Conservation (phyloP, 2,329 filamentous ascomycete species). For the Dactylellina haptotyla region DNA sequence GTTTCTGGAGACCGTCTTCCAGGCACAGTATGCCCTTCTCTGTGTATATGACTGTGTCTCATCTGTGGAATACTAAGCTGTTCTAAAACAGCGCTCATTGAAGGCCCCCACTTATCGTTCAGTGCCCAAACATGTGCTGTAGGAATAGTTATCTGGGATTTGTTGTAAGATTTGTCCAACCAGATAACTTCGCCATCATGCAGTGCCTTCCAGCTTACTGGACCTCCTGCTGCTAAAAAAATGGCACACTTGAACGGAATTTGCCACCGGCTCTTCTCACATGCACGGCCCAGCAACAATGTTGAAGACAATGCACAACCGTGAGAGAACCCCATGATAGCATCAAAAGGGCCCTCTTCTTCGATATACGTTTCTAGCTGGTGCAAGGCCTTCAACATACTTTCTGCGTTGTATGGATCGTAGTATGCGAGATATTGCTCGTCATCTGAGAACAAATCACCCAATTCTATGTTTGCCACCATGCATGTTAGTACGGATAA, state of each 20-base stretch:
- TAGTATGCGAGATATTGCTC: conserved; percentile 43
- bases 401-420: conserved; percentile 17
- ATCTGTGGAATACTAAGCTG: conserved; percentile 6
- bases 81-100: conserved; percentile 23
- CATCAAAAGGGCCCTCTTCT: conserved; percentile 39
- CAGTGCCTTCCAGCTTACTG: conserved; percentile 5
- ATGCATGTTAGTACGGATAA: background rate
- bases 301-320: conserved; percentile 15
- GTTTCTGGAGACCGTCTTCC: conserved; percentile 29
- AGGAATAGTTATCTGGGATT: conserved; percentile 28
- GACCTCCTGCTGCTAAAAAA: conserved; percentile 22
- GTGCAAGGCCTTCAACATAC: conserved; percentile 9
- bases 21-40: conserved; percentile 35
- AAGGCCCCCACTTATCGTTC: conserved; percentile 16
- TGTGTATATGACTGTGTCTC: conserved; percentile 17
- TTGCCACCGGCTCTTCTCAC: background rate
- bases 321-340: conserved; percentile 28
- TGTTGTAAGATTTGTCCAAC: background rate
- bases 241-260: conserved; percentile 36
- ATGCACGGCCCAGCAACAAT: conserved; percentile 2
- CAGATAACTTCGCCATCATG: conserved; percentile 1
- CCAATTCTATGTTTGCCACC: conserved; percentile 17
- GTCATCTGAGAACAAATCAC: conserved; percentile 31
- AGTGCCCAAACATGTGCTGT: conserved; percentile 37
- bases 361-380: conserved; percentile 23